Conservation (phyloP, 176 grass and related monocot species). For the Pontederia paniculata region DNA sequence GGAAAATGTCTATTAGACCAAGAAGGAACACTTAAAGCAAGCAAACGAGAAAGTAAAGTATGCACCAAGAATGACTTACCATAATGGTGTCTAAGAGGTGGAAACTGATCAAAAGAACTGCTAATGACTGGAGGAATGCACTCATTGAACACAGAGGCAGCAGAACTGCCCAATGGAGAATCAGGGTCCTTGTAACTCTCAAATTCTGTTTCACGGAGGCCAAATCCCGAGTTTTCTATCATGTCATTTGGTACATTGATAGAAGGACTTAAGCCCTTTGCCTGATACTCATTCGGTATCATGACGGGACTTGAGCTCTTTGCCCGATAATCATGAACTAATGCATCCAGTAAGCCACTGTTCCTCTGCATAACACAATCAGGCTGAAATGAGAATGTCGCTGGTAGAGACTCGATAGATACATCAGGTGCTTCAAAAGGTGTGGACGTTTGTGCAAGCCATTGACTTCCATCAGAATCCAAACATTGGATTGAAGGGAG, state of each 20-base stretch:
- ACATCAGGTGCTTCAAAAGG: constrained; percentile 46
- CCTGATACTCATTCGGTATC: constrained; percentile 12
- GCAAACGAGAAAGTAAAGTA: constrained; percentile 27
- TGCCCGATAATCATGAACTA: constrained; percentile 21
- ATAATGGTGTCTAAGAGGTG: constrained; percentile 18
- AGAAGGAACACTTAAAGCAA: too few relatives aligned
- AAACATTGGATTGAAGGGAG: constrained; percentile 99
- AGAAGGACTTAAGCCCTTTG: constrained; percentile 59
- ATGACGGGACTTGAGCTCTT: constrained; percentile 58
- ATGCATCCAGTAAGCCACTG: constrained; percentile 66
- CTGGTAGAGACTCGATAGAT: constrained; percentile 40
- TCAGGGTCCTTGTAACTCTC: constrained; percentile 27
- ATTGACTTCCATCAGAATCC: constrained; percentile 57
- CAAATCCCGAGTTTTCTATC: constrained; percentile 33
- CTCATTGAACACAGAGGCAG: constrained; percentile 23
- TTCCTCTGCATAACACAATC: constrained; percentile 37
- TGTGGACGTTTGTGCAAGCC: constrained; percentile 40
- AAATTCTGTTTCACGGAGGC: constrained; percentile 39
- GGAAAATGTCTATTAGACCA: background rate
- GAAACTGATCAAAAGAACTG: constrained; percentile 29
- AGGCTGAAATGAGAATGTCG: constrained; percentile 39
- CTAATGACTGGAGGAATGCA: constrained; percentile 27
- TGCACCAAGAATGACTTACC: constrained; percentile 26
- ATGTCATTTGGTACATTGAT: constrained; percentile 29
- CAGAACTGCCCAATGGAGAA: constrained; percentile 12